phyloP scores from a whole-genome alignment of 345 rosid genomes.

The Lepidium sativum region DNA sequence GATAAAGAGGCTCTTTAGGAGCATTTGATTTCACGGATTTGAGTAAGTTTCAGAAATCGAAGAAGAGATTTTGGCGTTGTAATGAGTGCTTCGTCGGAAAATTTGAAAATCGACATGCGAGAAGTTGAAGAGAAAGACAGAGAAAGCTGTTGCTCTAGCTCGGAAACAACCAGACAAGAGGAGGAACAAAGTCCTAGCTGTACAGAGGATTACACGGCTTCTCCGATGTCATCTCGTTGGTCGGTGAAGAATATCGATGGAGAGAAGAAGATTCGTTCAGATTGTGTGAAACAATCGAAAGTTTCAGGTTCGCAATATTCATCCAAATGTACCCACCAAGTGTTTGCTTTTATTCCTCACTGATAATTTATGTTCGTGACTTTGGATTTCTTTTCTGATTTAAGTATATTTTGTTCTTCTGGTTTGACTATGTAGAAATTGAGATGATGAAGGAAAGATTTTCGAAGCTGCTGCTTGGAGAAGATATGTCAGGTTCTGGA shows the following conservation, averaged over 20 bases:
- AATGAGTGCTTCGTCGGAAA: constrained; percentile 26
- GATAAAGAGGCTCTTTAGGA: constrained; percentile 11
- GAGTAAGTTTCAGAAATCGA: constrained; percentile 38
- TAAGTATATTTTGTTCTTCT: constrained; percentile 6
- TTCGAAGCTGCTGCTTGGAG: constrained; percentile 89
- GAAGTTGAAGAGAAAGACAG: constrained; percentile 38
- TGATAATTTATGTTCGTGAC: not conserved
- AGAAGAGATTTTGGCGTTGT: constrained; percentile 34
- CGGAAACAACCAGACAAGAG: constrained; percentile 51
- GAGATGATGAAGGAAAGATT: constrained; percentile 99
- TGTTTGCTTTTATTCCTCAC: constrained; percentile 21
- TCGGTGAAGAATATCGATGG: constrained; percentile 31
- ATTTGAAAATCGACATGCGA: constrained; percentile 30
- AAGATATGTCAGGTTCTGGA: constrained; percentile 99
- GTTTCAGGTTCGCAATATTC: constrained; percentile 43
- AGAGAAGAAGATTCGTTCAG: constrained; percentile 37
- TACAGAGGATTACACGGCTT: constrained; percentile 57
- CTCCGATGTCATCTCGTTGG: constrained; percentile 44
- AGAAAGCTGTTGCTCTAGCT: constrained; percentile 64
- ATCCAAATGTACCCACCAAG: not conserved
- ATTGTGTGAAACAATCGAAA: constrained; percentile 25
- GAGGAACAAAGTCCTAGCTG: constrained; percentile 48
- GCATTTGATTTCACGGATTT: constrained; percentile 31
- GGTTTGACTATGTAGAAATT: constrained; percentile 40
- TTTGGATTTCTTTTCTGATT: not conserved